Percentiles rank a stretch among this genome's conserved stretches.
These are phyloP conservation scores for Westerdykella sp. DNA, from an alignment of 2,329 filamentous ascomycete genomes.

Conservation along the genomic window DNA sequence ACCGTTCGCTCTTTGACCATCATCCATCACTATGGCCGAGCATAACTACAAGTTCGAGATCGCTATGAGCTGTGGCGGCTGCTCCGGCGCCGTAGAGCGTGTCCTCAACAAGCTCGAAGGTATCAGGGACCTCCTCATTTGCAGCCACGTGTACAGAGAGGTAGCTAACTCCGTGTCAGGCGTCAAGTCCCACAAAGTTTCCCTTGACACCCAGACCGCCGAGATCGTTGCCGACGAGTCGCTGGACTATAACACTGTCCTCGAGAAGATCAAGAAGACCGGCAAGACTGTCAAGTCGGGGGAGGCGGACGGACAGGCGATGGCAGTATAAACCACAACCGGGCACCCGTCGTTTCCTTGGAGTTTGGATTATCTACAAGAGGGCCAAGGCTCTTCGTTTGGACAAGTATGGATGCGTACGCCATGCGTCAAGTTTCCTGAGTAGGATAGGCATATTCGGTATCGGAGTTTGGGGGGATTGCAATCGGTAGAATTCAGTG, in stretches of 20 bases:
- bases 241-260: conserved; percentile 72
- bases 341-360: no score
- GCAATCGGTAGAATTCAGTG: no score
- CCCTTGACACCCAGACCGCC: conserved; percentile 78
- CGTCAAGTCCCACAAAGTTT: conserved; percentile 80
- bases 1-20: conserved; percentile 1
- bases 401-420: no score
- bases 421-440: no score
- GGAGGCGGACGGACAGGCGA: conserved; percentile 56
- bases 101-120: conserved; percentile 89
- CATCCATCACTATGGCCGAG: conserved; percentile 53
- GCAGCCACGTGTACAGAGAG: background rate
- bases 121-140: conserved; percentile 31
- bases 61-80: conserved; percentile 90
- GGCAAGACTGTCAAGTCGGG: conserved; percentile 83
- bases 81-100: conserved; percentile 87
- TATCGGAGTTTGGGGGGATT: no score
- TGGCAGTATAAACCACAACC: conserved; percentile 19
- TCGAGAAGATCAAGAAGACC: conserved; percentile 88
- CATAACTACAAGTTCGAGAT: conserved; percentile 96
- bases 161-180: conserved; percentile 46
- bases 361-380: no score
- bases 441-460: no score
- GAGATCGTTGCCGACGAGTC: conserved; percentile 64
- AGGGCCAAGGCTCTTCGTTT: no score